Conservation (phyloP, 2,329 filamentous ascomycete genomes). For the Diplodia mutila region DNA sequence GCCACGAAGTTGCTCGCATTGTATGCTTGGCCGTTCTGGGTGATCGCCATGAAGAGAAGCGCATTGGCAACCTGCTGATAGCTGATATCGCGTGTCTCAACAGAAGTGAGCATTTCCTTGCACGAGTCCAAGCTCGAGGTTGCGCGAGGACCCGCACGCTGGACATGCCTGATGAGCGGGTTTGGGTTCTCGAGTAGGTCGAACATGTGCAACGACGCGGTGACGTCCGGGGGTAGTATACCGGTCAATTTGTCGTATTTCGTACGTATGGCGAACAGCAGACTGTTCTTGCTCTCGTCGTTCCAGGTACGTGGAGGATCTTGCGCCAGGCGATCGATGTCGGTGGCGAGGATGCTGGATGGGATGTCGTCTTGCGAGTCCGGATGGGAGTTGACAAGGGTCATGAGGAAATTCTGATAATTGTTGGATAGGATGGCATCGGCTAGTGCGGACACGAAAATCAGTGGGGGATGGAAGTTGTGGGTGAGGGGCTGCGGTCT, state of each 20-base stretch:
- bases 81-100: slow-evolving; percentile 66
- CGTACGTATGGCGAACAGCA: slow-evolving; percentile 65
- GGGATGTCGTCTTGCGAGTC: slow-evolving; percentile 68
- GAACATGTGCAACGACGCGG: slow-evolving; percentile 71
- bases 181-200: slow-evolving; percentile 65
- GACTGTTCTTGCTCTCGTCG: slow-evolving; percentile 71
- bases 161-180: slow-evolving; percentile 67
- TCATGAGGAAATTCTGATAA: slow-evolving; percentile 75
- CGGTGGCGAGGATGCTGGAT: slow-evolving; percentile 72
- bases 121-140: slow-evolving; percentile 75
- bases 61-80: slow-evolving; percentile 84
- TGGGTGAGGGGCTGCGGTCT: slow-evolving; percentile 29
- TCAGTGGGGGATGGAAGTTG: not conserved
- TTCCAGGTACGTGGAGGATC: slow-evolving; percentile 86
- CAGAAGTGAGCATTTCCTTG: slow-evolving; percentile 61
- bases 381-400: slow-evolving; percentile 64
- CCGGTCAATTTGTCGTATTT: slow-evolving; percentile 59
- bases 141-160: slow-evolving; percentile 72
- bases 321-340: slow-evolving; percentile 85
- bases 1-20: slow-evolving; percentile 70
- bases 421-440: slow-evolving; percentile 87
- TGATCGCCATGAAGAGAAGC: slow-evolving; percentile 71
- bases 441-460: slow-evolving; percentile 58
- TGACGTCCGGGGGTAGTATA: slow-evolving; percentile 68
- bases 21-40: slow-evolving; percentile 64